Percentiles rank a stretch among this genome's conserved stretches.
Conservation (phyloP, 2,329 filamentous ascomycete genomes). For the Colletotrichum sp. region DNA sequence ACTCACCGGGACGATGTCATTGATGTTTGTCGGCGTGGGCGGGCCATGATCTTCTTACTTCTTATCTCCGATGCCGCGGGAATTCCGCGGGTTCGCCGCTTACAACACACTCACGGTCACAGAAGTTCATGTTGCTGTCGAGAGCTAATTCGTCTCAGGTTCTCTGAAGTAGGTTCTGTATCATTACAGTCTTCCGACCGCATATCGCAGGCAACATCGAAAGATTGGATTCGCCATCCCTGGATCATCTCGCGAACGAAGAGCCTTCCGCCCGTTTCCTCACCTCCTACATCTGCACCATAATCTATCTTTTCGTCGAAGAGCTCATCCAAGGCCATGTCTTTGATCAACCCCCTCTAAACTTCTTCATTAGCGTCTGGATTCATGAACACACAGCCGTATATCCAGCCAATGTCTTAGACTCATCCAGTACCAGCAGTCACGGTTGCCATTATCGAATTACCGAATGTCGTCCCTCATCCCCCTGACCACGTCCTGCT, state of each 20-base stretch:
- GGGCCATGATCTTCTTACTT: neutral
- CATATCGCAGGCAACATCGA: neutral
- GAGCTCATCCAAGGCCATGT: neutral
- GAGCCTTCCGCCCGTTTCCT: neutral
- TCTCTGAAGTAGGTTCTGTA: neutral
- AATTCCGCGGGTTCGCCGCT: neutral
- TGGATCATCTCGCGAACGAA: neutral
- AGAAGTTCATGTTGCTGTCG: neutral
- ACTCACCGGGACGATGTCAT: neutral
- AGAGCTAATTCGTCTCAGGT: neutral
- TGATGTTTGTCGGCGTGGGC: neutral
- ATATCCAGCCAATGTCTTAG: neutral
- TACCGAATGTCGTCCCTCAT: slow-evolving; percentile 13
- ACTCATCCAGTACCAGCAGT: neutral
- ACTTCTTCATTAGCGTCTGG: neutral
- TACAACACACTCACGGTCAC: neutral
- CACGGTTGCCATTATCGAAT: neutral
- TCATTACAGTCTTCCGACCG: neutral
- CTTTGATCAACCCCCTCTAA: neutral
- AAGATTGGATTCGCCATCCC: neutral
- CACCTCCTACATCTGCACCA: neutral
- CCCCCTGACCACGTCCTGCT: slow-evolving; percentile 18
- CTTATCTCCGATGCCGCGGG: neutral
- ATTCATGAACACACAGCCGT: neutral
- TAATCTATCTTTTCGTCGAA: neutral